phyloP scores from a whole-genome alignment of 441 rosid genomes.

The Pelargonium australe region DNA sequence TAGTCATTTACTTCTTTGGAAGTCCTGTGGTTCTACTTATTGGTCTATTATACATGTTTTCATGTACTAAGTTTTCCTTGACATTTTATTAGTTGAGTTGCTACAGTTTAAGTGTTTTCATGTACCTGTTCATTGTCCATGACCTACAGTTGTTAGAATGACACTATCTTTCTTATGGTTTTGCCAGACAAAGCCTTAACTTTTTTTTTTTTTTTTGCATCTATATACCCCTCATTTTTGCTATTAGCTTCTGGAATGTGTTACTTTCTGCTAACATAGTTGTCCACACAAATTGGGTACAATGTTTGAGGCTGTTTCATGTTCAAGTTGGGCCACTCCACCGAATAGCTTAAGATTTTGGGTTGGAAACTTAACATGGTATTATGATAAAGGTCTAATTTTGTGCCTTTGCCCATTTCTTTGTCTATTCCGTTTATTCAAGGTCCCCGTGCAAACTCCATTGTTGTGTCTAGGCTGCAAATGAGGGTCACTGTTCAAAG shows the following conservation, averaged over 20 bases:
- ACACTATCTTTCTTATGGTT: not conserved
- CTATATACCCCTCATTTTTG: not conserved
- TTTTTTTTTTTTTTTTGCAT: not conserved
- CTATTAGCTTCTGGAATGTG: not conserved
- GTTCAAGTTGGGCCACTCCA: not conserved
- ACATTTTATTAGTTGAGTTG: conserved; percentile 7
- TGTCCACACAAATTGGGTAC: conserved; percentile 3
- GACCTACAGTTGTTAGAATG: not conserved
- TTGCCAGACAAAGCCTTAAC: not conserved
- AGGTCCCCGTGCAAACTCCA: not conserved
- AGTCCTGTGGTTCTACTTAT: conserved; percentile 3
- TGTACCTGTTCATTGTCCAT: not conserved
- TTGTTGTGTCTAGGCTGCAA: conserved; percentile 6
- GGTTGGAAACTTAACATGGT: not conserved
- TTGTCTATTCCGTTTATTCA: not conserved
- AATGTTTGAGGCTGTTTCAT: conserved; percentile 1
- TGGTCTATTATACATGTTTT: not conserved
- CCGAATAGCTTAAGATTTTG: conserved; percentile 1
- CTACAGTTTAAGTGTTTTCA: conserved; percentile 2
- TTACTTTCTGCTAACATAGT: not conserved
- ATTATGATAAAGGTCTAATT: not conserved
- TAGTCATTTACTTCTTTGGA: not conserved
- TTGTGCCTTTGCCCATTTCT: conserved; percentile 6
- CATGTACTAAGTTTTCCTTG: conserved; percentile 9
- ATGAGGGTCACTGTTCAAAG: not conserved